Conservation (phyloP, 768 basidiomycete genomes). For the Trametes cingulata region DNA sequence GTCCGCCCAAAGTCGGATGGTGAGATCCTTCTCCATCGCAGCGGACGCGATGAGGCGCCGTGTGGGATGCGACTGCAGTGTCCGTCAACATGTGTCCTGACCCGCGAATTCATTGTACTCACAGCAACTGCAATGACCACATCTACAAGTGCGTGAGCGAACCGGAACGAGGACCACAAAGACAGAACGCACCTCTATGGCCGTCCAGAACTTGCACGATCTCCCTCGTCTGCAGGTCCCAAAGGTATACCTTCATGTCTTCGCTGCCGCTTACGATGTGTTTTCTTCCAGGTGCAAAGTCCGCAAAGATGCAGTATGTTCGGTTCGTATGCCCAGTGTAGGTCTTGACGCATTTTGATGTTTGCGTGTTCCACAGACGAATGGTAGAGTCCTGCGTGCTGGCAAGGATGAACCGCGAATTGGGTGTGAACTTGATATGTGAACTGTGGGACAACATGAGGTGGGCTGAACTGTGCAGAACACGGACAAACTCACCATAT, state of each 20-base stretch:
- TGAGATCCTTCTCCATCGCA: slow-evolving; percentile 86
- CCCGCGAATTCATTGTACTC: not conserved
- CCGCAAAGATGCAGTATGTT: slow-evolving; percentile 76
- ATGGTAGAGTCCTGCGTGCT: slow-evolving; percentile 95
- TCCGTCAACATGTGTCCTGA: slow-evolving; percentile 4
- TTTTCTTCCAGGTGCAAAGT: slow-evolving; percentile 62
- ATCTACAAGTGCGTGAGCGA: slow-evolving; percentile 39
- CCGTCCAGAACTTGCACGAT: slow-evolving; percentile 75
- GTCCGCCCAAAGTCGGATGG: slow-evolving; percentile 81
- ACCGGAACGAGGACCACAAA: not conserved
- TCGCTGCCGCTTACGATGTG: slow-evolving; percentile 90
- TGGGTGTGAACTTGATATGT: slow-evolving; percentile 89
- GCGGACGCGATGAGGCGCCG: slow-evolving; percentile 80
- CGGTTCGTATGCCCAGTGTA: slow-evolving; percentile 86
- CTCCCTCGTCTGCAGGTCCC: slow-evolving; percentile 84
- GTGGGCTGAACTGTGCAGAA: not conserved
- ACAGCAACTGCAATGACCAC: slow-evolving; percentile 80
- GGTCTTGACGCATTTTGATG: slow-evolving; percentile 89
- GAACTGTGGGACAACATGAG: slow-evolving; percentile 50
- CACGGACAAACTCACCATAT: slow-evolving; percentile 58
- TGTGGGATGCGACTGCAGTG: slow-evolving; percentile 70
- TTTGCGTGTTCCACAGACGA: slow-evolving; percentile 92
- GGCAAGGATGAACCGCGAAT: slow-evolving; percentile 85
- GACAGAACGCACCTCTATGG: slow-evolving; percentile 66
- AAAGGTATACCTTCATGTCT: slow-evolving; percentile 84